These are phyloP conservation scores for Tuber microsphaerosporum DNA, from an alignment of 495 filamentous ascomycete genomes.

Conservation along the genomic window DNA sequence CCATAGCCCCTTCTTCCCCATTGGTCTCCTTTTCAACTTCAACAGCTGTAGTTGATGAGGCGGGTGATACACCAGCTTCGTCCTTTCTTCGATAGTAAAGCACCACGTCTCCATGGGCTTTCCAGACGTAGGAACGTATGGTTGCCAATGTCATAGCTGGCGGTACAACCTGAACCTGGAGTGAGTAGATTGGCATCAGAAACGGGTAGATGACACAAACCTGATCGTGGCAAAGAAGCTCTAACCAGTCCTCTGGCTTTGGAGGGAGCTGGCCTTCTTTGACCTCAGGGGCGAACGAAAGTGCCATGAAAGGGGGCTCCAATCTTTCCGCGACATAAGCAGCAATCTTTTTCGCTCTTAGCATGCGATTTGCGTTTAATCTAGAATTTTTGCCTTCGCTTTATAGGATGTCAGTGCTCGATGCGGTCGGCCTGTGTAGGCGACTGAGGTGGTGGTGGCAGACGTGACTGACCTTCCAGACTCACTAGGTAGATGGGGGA, in stretches of 20 bases:
- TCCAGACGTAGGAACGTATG: conserved; percentile 83
- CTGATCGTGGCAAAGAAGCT: conserved; percentile 86
- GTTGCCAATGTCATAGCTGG: conserved; percentile 85
- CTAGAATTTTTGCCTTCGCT: conserved; percentile 48
- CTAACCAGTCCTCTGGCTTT: conserved; percentile 85
- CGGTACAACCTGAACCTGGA: conserved; percentile 50
- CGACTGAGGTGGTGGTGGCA: background rate
- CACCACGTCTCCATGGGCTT: conserved; percentile 79
- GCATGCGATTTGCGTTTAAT: conserved; percentile 93
- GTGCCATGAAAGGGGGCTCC: conserved; percentile 50
- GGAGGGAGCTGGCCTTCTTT: conserved; percentile 41
- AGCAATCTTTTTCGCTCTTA: conserved; percentile 89
- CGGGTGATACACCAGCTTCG: conserved; percentile 8
- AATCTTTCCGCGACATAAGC: conserved; percentile 87
- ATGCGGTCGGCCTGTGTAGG: background rate
- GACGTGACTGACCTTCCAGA: conserved; percentile 16
- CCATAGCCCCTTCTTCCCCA: background rate
- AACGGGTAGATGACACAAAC: conserved; percentile 49
- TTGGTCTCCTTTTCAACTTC: conserved; percentile 14
- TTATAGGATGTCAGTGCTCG: conserved; percentile 10
- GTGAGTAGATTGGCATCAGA: conserved; percentile 10
- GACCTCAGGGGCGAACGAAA: conserved; percentile 18
- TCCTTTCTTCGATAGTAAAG: conserved; percentile 88
- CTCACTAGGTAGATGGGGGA: conserved; percentile 50
- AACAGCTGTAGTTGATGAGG: conserved; percentile 19